Conservation (phyloP, 257 asterid species). For the Scutellaria baicalensis region DNA sequence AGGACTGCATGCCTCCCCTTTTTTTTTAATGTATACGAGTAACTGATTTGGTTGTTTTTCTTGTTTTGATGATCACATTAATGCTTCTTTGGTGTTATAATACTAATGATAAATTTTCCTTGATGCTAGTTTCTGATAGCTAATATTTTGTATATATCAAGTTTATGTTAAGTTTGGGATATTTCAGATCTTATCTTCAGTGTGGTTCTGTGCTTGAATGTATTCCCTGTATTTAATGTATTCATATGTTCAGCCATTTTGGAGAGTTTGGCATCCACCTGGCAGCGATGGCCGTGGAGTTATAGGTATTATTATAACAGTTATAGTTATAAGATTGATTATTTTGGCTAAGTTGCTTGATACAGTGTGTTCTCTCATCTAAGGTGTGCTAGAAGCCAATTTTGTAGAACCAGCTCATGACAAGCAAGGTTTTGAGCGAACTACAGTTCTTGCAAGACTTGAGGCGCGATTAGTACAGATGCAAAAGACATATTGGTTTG, state of each 20-base stretch:
- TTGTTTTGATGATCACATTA: neutral
- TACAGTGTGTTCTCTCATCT: neutral
- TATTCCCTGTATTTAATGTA: neutral
- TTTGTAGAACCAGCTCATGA: slow-evolving; percentile 99
- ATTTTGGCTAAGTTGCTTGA: slow-evolving; percentile 21
- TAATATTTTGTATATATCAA: neutral
- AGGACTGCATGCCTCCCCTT: neutral
- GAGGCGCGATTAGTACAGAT: slow-evolving; percentile 59
- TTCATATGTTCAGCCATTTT: slow-evolving; percentile 65
- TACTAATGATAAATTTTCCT: neutral
- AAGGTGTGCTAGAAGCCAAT: slow-evolving; percentile 96
- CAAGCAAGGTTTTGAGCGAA: slow-evolving; percentile 96
- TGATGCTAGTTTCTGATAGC: neutral
- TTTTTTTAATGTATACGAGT: neutral
- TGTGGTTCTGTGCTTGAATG: neutral
- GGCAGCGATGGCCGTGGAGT: slow-evolving; percentile 99
- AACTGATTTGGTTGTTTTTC: neutral
- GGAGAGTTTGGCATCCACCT: slow-evolving; percentile 97
- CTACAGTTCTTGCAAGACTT: slow-evolving; percentile 81
- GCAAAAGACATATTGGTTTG: slow-evolving; percentile 90
- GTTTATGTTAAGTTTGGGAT: neutral
- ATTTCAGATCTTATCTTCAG: neutral
- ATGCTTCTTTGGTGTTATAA: neutral
- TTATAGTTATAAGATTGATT: neutral
- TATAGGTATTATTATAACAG: slow-evolving; percentile 51